phyloP scores from a whole-genome alignment of 1,284 basidiomycete species.

The Cryptococcus sp. region DNA sequence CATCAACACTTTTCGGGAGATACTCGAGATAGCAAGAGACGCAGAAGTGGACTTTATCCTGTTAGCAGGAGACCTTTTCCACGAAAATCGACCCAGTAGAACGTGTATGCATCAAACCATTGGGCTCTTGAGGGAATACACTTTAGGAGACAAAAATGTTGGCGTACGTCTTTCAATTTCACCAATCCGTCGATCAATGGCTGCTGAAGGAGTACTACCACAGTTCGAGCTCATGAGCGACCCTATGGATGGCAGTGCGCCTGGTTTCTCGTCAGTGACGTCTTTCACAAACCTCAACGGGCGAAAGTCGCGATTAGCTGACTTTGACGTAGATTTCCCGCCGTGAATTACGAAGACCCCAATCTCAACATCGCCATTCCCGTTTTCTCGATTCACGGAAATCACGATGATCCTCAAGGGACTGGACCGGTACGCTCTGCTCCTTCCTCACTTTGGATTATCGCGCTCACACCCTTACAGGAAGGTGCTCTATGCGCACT shows the following conservation, averaged over 20 bases:
- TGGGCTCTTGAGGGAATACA: constrained; percentile 86
- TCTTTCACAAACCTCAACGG: not conserved
- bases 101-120: constrained; percentile 86
- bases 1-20: constrained; percentile 92
- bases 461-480: constrained; percentile 52
- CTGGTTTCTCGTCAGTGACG: constrained; percentile 72
- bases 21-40: constrained; percentile 84
- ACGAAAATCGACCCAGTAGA: constrained; percentile 93
- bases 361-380: constrained; percentile 94
- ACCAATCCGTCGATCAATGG: not conserved
- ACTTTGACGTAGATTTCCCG: constrained; percentile 72
- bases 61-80: constrained; percentile 93
- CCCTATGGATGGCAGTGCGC: constrained; percentile 81
- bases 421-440: constrained; percentile 70
- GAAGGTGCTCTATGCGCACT: constrained; percentile 94
- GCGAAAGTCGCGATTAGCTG: constrained; percentile 2
- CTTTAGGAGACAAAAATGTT: constrained; percentile 82
- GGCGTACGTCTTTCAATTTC: constrained; percentile 32
- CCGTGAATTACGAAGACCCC: constrained; percentile 95
- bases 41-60: constrained; percentile 91
- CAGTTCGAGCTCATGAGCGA: constrained; percentile 89
- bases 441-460: not conserved
- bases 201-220: not conserved
- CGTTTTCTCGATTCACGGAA: constrained; percentile 98
- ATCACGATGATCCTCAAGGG: constrained; percentile 98